phyloP scores from a whole-genome alignment of 2,329 filamentous ascomycete genomes.

The Trichoderma sp. region DNA sequence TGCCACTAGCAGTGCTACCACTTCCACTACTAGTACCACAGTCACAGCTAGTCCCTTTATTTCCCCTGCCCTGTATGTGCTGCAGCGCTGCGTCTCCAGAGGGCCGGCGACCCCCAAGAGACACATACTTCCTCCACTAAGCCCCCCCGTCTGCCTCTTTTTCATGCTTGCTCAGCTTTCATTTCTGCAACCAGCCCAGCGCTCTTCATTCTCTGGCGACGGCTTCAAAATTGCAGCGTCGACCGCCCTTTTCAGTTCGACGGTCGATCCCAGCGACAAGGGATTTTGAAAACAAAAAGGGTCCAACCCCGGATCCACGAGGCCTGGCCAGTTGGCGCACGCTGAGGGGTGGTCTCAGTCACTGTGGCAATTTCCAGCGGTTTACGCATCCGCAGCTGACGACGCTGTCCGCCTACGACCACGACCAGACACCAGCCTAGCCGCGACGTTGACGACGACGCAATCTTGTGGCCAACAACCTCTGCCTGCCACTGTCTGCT shows the following conservation, averaged over 20 bases:
- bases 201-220: not conserved
- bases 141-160: conserved; percentile 13
- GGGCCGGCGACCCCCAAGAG: conserved; percentile 6
- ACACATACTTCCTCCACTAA: conserved; percentile 15
- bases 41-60: conserved; percentile 26
- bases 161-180: not conserved
- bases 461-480: not conserved
- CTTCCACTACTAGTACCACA: not conserved
- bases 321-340: not conserved
- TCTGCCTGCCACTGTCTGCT: not conserved
- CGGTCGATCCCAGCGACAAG: not conserved
- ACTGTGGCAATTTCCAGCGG: conserved; percentile 23
- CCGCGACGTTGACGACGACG: conserved; percentile 19
- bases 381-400: conserved; percentile 31
- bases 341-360: conserved; percentile 20
- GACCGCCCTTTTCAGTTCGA: not conserved
- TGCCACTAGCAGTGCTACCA: conserved; percentile 6
- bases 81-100: not conserved
- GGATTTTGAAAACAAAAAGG: not conserved
- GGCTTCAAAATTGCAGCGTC: conserved; percentile 9
- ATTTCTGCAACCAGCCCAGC: not conserved
- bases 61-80: conserved; percentile 26
- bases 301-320: not conserved
- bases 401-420: conserved; percentile 27
- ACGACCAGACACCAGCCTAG: conserved; percentile 14